phyloP scores from a whole-genome alignment of 202 grass and related monocot genomes.

The Carex sylvatica region DNA sequence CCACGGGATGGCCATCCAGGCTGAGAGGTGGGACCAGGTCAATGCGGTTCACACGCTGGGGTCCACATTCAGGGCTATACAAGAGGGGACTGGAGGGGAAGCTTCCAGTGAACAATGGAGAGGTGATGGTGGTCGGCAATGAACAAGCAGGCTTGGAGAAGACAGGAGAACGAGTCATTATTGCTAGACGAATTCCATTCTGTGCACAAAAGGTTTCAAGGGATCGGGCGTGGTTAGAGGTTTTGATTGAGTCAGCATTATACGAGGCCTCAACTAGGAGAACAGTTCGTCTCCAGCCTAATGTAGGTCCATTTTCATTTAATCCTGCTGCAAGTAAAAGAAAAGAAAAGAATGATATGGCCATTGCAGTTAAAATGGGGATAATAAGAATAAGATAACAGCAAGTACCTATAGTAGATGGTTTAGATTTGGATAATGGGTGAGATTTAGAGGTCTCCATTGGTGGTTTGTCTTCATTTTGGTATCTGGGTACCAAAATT shows the following conservation, averaged over 20 bases:
- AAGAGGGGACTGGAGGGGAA: conserved; percentile 97
- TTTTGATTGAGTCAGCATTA: conserved; percentile 71
- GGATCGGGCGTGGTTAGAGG: conserved; percentile 61
- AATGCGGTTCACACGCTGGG: conserved; percentile 60
- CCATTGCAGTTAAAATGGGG: neutral
- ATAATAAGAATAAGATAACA: neutral
- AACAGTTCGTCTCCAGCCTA: conserved; percentile 94
- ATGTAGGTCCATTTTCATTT: conserved; percentile 65
- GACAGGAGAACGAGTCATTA: conserved; percentile 63
- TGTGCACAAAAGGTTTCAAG: conserved; percentile 81
- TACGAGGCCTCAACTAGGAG: conserved; percentile 87
- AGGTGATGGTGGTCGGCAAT: conserved; percentile 70
- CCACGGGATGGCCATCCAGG: conserved; percentile 69
- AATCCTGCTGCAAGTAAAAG: conserved; percentile 39
- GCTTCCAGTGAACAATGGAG: conserved; percentile 95
- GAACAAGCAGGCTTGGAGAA: conserved; percentile 61
- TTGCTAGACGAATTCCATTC: conserved; percentile 72
- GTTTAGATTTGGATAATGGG: conserved; percentile 55
- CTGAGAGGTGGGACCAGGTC: conserved; percentile 93
- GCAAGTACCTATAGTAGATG: conserved; percentile 63
- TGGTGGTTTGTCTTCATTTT: conserved; percentile 60
- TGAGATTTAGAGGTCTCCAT: conserved; percentile 65
- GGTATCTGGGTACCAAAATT: conserved; percentile 68
- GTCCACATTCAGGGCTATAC: conserved; percentile 76
- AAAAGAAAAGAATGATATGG: conserved; percentile 26